phyloP scores from a whole-genome alignment of 129 eudicot genomes.

The Erigeron canadensis region DNA sequence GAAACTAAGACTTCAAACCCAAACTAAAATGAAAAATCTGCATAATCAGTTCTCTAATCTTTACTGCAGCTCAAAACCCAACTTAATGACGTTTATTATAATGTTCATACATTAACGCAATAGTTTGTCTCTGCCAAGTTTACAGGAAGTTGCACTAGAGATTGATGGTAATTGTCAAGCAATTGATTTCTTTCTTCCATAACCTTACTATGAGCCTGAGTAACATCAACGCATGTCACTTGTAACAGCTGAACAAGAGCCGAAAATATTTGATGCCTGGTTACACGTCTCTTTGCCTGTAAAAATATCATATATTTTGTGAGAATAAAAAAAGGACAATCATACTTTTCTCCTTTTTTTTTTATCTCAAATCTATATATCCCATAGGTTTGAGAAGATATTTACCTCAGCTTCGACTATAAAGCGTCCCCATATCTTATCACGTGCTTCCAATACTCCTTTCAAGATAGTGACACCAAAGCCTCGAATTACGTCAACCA shows the following conservation, averaged over 20 bases:
- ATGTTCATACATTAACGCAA: slow-evolving; percentile 31
- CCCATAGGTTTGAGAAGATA: not conserved
- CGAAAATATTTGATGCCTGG: slow-evolving; percentile 63
- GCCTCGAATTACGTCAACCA: slow-evolving; percentile 57
- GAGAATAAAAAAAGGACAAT: not conserved
- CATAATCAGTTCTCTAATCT: too few relatives aligned
- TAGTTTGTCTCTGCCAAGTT: slow-evolving; percentile 41
- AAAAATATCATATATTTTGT: not conserved
- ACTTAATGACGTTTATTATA: not conserved
- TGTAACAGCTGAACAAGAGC: slow-evolving; percentile 71
- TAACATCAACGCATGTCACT: slow-evolving; percentile 28
- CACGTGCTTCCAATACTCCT: slow-evolving; percentile 63
- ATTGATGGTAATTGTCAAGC: slow-evolving; percentile 41
- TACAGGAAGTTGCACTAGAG: slow-evolving; percentile 30
- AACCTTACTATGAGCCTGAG: slow-evolving; percentile 19
- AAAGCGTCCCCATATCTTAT: slow-evolving; percentile 66
- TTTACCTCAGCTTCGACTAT: slow-evolving; percentile 68
- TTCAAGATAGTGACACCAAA: slow-evolving; percentile 75
- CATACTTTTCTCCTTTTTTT: not conserved
- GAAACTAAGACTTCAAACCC: not conserved
- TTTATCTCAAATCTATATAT: not conserved
- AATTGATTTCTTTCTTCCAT: slow-evolving; percentile 29
- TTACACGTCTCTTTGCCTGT: slow-evolving; percentile 56
- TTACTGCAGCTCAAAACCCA: not conserved
- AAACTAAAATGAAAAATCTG: too few relatives aligned